A percentile compares a stretch with the other conserved stretches of the same genome.
Conservation (phyloP, 2,329 filamentous ascomycete species). For the Aspergillus sp. region DNA sequence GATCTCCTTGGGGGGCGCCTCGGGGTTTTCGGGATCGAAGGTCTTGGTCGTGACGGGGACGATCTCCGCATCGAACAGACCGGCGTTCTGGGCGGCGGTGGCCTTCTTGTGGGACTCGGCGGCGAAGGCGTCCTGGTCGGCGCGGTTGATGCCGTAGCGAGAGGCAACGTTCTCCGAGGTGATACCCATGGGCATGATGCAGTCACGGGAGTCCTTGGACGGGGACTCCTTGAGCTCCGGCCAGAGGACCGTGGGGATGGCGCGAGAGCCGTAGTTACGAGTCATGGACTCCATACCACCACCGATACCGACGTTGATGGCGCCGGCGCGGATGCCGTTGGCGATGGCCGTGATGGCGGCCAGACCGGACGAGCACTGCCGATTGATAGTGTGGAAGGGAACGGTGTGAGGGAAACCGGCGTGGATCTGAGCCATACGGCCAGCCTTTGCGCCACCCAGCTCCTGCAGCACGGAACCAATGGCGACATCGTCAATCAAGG, state of each 20-base stretch:
- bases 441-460: slow-evolving; percentile 85
- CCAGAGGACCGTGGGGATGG: slow-evolving; percentile 84
- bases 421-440: slow-evolving; percentile 86
- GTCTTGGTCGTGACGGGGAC: slow-evolving; percentile 72
- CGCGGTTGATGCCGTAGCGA: slow-evolving; percentile 69
- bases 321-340: slow-evolving; percentile 70
- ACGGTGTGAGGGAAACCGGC: slow-evolving; percentile 71
- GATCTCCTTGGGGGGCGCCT: slow-evolving; percentile 57
- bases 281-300: slow-evolving; percentile 98
- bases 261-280: slow-evolving; percentile 76
- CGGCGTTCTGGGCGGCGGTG: slow-evolving; percentile 63
- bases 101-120: slow-evolving; percentile 72
- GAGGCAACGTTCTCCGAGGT: slow-evolving; percentile 85
- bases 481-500: slow-evolving; percentile 72
- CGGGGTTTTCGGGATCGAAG: slow-evolving; percentile 60
- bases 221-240: slow-evolving; percentile 63
- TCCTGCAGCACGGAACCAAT: slow-evolving; percentile 89
- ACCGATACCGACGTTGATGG: slow-evolving; percentile 71
- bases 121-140: slow-evolving; percentile 81
- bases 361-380: slow-evolving; percentile 77
- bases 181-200: slow-evolving; percentile 90
- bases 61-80: slow-evolving; percentile 74
- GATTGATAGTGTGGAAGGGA: slow-evolving; percentile 81
- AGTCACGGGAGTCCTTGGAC: slow-evolving; percentile 72
- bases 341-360: slow-evolving; percentile 73